Evolutionary conservation across 148 eudicot genomes (phyloP), one percentile per base, ranked within the genome.

Genomic region (Camellia granthamiana): DNA sequence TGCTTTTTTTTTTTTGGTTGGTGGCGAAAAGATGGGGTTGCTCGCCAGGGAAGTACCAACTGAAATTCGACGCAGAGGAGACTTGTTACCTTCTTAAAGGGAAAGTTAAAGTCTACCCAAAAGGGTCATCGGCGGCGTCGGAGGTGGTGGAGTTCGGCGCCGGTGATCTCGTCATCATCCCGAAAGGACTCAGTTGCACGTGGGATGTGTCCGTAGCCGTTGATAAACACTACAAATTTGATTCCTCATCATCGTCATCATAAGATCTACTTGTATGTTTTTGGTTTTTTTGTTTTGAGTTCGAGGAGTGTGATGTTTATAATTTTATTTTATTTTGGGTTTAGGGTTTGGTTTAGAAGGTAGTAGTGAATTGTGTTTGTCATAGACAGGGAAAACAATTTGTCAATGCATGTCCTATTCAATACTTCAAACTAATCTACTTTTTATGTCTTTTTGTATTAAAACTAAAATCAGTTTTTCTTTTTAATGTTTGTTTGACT

Each of bases 141-240:
- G 80, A 67, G n/a, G 2, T 55, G 21, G 90, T 83, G 4, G 89
- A 89, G 81, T 87, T 89, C 62, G 91, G 89, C 19, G 91, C 88
- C 46, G 88, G 91, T 44, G 91, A 89, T 59, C 87, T 89, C 16
- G 97, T 93, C 42, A 82, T 86, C 2, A 79, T 93, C 11, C 97
- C 97, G 12, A 89, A 93, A 68, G 97, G 97, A 44, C 85, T 91
- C 42, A 89, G 92, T 75, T 93, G 95, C 88, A 93, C 95, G 76
- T 93, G 97, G 95, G 95, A 93, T 81, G 93, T 93, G 4, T 89
- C 90, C 0, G 78, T 89, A 42, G 84, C 90, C 61, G 92, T 93
- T 18, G 95, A 93, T 83, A 91, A 93, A 77, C 91, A 87, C 88
- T 93, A 93, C 86, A 93, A 90, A 79, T 91, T 93, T 73, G 92